phyloP scores from a whole-genome alignment of 305 asterid genomes.

The Plantago lanceolata region DNA sequence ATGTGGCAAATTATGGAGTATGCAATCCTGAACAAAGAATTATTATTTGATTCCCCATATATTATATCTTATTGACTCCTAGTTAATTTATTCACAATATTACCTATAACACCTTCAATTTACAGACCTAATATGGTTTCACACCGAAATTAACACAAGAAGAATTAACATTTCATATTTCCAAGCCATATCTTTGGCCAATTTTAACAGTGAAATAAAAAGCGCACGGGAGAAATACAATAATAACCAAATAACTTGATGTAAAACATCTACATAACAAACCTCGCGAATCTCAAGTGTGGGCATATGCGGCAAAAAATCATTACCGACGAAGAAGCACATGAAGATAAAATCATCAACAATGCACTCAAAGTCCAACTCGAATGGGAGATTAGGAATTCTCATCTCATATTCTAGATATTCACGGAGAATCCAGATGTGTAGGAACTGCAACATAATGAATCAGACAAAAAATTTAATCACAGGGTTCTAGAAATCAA shows the following conservation, averaged over 20 bases:
- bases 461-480: conserved; percentile 20
- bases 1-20: too few species aligned
- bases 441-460: conserved; percentile 62
- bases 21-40: background rate
- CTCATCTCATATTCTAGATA: conserved; percentile 90
- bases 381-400: conserved; percentile 75
- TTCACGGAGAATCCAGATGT: conserved; percentile 96
- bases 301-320: conserved; percentile 99
- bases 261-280: conserved; percentile 27
- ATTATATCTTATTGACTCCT: background rate
- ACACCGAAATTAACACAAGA: background rate
- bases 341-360: conserved; percentile 92
- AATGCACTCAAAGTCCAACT: conserved; percentile 77
- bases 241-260: conserved; percentile 16
- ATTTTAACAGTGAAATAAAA: background rate
- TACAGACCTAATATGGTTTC: background rate
- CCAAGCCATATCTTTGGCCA: background rate
- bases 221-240: conserved; percentile 10
- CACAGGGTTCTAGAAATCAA: conserved; percentile 7
- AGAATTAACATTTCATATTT: background rate
- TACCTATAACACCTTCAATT: background rate
- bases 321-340: conserved; percentile 98
- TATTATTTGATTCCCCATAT: background rate
- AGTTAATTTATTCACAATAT: too few species aligned
- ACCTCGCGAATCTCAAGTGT: conserved; percentile 99